Base-by-base conservation (phyloP, 2,329 filamentous ascomycete genomes). In the Pseudopithomyces chartarum region DNA sequence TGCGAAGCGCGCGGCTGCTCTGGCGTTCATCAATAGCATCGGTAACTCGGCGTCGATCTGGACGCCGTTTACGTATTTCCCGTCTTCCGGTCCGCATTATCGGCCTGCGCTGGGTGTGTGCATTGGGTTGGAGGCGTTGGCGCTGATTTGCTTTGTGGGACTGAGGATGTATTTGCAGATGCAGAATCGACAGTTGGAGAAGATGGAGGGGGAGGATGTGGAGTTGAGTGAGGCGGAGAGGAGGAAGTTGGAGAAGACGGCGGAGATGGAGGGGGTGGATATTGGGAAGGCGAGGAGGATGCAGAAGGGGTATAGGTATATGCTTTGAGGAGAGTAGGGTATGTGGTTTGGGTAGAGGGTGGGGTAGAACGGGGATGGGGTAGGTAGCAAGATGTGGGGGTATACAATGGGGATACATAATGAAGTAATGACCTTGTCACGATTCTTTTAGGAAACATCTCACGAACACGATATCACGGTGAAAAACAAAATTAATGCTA, bases 301-400 rank as follows among this genome's bases (percentile, higher is more conserved):
- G 73, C 82, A 84, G 70, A 82, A 82, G 71, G 83, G 83, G 4
- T 85, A 83, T 70, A 71, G 84, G 34, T 86, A 81, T 38, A 52
- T 58, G 56, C n/a, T 58, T 15, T 58, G 23, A 43, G 39, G 12
- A 17, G 15, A 20, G n/a, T n/a, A n/a, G n/a, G 84, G 34, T 86
- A 81, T 38, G 48, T 58, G 56, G 11, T 58, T 15, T 58, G 23
- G 38, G 39, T 12, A 17, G 15, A 20, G n/a, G n/a, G 20, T 38
- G 34, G n/a, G 34, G n/a, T 38, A 38, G n/a, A n/a, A 38, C 12
- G 3, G 34, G 34, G 13, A n/a, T 12, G n/a, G 7, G 13, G 22
- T 6, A 23, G 12, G 29, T 17, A 13, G 22, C 40, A 20, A 12
- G 39, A 44, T 23, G 6, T 15, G 26, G 20, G 8, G 23, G 40